Percentiles rank a stretch among this genome's conserved stretches.
Conservation (phyloP, 768 basidiomycete species). For the Myochromella boudieri region DNA sequence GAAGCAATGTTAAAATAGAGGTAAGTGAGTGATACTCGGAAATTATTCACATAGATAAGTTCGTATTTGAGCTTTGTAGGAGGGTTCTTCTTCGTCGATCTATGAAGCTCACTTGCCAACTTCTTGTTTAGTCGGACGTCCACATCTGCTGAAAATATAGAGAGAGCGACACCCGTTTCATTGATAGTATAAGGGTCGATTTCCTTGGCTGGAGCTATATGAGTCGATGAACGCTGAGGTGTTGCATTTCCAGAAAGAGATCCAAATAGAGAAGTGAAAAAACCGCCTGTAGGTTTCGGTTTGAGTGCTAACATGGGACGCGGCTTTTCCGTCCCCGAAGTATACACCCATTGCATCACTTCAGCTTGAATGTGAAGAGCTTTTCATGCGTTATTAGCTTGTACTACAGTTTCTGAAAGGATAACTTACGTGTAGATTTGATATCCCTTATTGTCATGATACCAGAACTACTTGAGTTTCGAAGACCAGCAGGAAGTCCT, state of each 20-base stretch:
- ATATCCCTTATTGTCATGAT: slow-evolving; percentile 72
- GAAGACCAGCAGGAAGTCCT: slow-evolving; percentile 56
- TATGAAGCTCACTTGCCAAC: slow-evolving; percentile 68
- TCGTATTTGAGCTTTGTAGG: slow-evolving; percentile 74
- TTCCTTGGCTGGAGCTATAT: slow-evolving; percentile 31
- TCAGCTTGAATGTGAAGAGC: slow-evolving; percentile 80
- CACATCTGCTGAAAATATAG: slow-evolving; percentile 67
- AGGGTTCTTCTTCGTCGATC: slow-evolving; percentile 95
- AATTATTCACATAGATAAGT: slow-evolving; percentile 73
- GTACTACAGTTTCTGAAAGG: slow-evolving; percentile 5
- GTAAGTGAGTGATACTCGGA: not conserved
- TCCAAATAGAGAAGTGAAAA: slow-evolving; percentile 50
- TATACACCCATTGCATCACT: slow-evolving; percentile 79
- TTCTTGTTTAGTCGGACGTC: slow-evolving; percentile 66
- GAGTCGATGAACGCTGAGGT: slow-evolving; percentile 34
- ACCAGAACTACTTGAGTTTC: slow-evolving; percentile 49
- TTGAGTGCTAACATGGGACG: slow-evolving; percentile 31
- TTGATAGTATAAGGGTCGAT: slow-evolving; percentile 39
- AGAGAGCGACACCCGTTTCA: slow-evolving; percentile 57
- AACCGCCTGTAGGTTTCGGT: slow-evolving; percentile 35
- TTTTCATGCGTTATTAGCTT: slow-evolving; percentile 21
- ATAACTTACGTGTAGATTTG: slow-evolving; percentile 56
- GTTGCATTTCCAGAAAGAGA: slow-evolving; percentile 34
- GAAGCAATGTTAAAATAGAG: slow-evolving; percentile 3
- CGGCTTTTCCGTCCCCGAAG: slow-evolving; percentile 61